Conservation (phyloP, 2,329 filamentous ascomycete species). For the Fusarium protoensiforme region DNA sequence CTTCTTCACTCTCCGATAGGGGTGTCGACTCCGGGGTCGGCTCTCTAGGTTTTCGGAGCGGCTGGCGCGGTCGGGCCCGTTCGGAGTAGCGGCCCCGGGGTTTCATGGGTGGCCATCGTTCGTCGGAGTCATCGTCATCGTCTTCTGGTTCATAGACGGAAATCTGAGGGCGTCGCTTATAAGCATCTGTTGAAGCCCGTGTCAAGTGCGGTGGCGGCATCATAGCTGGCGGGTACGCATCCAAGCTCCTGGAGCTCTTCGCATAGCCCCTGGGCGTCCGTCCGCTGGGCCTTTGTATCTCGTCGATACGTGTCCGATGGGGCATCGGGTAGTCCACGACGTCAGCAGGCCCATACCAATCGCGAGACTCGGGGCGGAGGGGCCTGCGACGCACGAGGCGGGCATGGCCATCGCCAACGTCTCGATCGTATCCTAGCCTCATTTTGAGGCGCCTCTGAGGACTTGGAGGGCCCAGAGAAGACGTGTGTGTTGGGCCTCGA, state of each 20-base stretch:
- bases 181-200: constrained; percentile 45
- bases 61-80: constrained; percentile 26
- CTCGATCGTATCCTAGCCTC: constrained; percentile 47
- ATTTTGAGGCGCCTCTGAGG: constrained; percentile 42
- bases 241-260: constrained; percentile 41
- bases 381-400: constrained; percentile 44
- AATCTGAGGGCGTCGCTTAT: constrained; percentile 44
- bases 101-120: constrained; percentile 28
- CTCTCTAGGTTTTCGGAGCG: constrained; percentile 28
- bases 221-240: constrained; percentile 44
- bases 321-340: constrained; percentile 44
- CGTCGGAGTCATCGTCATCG: constrained; percentile 33
- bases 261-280: constrained; percentile 41
- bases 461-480: constrained; percentile 24
- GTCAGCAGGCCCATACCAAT: constrained; percentile 42
- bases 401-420: constrained; percentile 42
- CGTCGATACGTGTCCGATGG: constrained; percentile 41
- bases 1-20: constrained; percentile 26
- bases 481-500: constrained; percentile 41
- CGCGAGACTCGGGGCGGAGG: constrained; percentile 36
- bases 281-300: constrained; percentile 49
- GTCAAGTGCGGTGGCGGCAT: constrained; percentile 42
- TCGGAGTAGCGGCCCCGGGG: constrained; percentile 35
- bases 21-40: constrained; percentile 34
- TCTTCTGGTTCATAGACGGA: constrained; percentile 43